phyloP scores from a whole-genome alignment of 257 asterid genomes.

The Leonotis leonurus region DNA sequence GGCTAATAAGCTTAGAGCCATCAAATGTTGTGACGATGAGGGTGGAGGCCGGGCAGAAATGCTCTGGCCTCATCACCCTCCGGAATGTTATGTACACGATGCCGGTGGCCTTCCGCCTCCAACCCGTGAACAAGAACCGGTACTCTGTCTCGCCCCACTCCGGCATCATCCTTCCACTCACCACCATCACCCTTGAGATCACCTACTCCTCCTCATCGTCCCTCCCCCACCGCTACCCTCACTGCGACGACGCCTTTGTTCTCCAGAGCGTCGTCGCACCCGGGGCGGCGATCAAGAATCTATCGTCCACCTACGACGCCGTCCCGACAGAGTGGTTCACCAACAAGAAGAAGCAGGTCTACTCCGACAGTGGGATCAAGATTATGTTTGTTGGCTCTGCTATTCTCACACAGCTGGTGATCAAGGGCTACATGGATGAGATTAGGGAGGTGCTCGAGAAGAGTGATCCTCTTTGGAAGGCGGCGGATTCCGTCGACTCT shows the following conservation, averaged over 20 bases:
- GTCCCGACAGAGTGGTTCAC: slow-evolving; percentile 78
- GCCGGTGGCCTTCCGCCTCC: slow-evolving; percentile 79
- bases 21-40: slow-evolving; percentile 51
- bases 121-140: slow-evolving; percentile 40
- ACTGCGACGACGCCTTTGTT: slow-evolving; percentile 47
- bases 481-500: slow-evolving; percentile 44
- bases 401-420: slow-evolving; percentile 37
- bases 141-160: slow-evolving; percentile 52
- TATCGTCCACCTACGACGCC: slow-evolving; percentile 28
- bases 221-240: slow-evolving; percentile 47
- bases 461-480: slow-evolving; percentile 44
- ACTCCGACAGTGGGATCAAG: slow-evolving; percentile 61
- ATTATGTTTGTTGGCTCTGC: slow-evolving; percentile 62
- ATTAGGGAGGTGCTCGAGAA: slow-evolving; percentile 60
- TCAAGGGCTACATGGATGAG: slow-evolving; percentile 57
- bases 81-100: slow-evolving; percentile 79
- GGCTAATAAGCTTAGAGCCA: slow-evolving; percentile 66
- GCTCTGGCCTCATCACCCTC: slow-evolving; percentile 42
- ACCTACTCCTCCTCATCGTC: slow-evolving; percentile 35
- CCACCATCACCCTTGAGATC: slow-evolving; percentile 43
- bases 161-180: slow-evolving; percentile 62
- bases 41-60: slow-evolving; percentile 50
- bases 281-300: slow-evolving; percentile 47
- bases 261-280: slow-evolving; percentile 77
- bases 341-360: slow-evolving; percentile 72